Evolutionary conservation across 2,329 filamentous ascomycete species (phyloP).

Genomic region (Fusarium verrucosum): DNA sequence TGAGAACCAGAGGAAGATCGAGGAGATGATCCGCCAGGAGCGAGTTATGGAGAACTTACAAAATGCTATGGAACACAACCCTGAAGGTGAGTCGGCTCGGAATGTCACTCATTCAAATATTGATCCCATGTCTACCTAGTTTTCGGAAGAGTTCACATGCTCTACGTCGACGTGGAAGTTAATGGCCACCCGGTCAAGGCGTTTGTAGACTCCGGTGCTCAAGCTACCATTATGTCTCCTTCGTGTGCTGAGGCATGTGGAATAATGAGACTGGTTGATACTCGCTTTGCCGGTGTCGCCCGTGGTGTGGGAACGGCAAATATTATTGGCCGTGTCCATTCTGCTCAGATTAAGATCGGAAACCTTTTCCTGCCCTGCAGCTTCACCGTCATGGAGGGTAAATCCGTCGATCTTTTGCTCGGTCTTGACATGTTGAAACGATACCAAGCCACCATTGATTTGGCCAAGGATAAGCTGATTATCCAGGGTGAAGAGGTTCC

Average conservation of each 20-base stretch:
- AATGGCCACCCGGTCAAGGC: conserved; percentile 94
- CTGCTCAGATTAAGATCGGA: conserved; percentile 93
- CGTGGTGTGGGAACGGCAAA: conserved; percentile 93
- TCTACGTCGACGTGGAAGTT: conserved; percentile 95
- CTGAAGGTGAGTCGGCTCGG: conserved; percentile 75
- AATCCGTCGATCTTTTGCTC: conserved; percentile 90
- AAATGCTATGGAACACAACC: conserved; percentile 96
- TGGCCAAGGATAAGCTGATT: conserved; percentile 82
- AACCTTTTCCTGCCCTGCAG: conserved; percentile 87
- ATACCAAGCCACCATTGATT: conserved; percentile 91
- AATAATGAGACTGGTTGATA: conserved; percentile 96
- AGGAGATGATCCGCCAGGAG: conserved; percentile 96
- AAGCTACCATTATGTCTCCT: conserved; percentile 99
- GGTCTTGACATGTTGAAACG: conserved; percentile 97
- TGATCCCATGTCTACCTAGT: conserved; percentile 60
- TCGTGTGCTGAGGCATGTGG: conserved; percentile 89
- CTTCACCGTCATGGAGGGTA: conserved; percentile 99
- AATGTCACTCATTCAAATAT: neutral
- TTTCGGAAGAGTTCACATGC: conserved; percentile 93
- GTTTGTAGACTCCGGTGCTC: conserved; percentile 95
- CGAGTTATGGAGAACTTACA: conserved; percentile 94
- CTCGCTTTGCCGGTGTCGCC: conserved; percentile 89
- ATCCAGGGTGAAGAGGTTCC: conserved; percentile 89
- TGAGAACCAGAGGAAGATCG: conserved; percentile 90
- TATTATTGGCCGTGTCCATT: conserved; percentile 94